Base-by-base conservation (phyloP, 192 early-diverging fungal species). In the Polychytrium aggregatum region DNA sequence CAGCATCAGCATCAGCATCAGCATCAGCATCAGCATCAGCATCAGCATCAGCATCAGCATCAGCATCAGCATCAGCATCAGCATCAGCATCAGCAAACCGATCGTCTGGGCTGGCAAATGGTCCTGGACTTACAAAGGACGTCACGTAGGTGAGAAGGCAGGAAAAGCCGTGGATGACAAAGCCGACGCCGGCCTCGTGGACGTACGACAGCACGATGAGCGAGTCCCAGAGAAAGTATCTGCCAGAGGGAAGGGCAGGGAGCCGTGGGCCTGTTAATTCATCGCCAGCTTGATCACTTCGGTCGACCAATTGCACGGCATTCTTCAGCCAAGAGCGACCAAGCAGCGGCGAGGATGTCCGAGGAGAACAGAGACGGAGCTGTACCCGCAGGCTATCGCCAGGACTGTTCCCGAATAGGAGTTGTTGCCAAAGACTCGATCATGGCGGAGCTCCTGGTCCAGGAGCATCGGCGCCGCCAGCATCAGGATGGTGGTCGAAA, bases 161-260 rank as follows among this genome's bases (percentile, higher is more conserved):
- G 20, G 74, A 68, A 16, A 85, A 11, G 9, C 81, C 92, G 52
- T 96, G 92, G 20, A 88, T 52, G 24, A 85, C 82, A 64, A 92
- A 89, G 10, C 84, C 87, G 14, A 82, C 29, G 2, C 88, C 90
- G 50, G 76, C 68, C 47, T 81, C 66, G 52, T 76, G 76, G 29
- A 82, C 41, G 50, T 89, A 71, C 46, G 67, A 61, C 38, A 87
- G 47, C 7, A 72, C 82, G 5, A 82, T 60, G 39, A 81, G 44
- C 0, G 81, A 78, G 64, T 96, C 92, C 92, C 92, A 96, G 38
- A 92, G 48, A 69, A 96, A 96, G 64, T 91, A 94, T 16, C 87
- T 86, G 56, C 30, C 33, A 11, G 38, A 16, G 18, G 26, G 18
- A 21, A 37, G 18, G 26, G 25, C 31, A 45, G 0, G 22, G 18